Base-by-base conservation (phyloP, 2,329 filamentous ascomycete species). In the Sarocladium brachiariae region DNA sequence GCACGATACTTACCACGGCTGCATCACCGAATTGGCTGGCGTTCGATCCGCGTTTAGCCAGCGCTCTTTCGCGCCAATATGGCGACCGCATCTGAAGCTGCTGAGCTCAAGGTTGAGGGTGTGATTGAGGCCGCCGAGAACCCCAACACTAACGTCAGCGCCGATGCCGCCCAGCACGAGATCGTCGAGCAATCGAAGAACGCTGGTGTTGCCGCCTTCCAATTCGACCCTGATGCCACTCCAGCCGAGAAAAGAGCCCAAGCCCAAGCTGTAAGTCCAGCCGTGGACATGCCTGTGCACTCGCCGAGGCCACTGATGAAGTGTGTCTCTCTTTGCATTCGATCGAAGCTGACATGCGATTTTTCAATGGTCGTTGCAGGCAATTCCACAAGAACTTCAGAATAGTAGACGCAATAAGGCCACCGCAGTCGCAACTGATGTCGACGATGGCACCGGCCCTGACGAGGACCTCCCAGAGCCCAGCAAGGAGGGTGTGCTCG, bases 221-320 rank as follows among this genome's bases (percentile, higher is more conserved):
- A 84, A 55, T 99, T 97, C 70, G 80, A 99, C 63, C 89, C 93
- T 1, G 72, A 96, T 72, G 91, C 90, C 37, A 84, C 77, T 38
- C 78, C 86, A 1, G 88, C 90, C 65, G 78, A 95, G 67, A 99
- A 99, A 74, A 84, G 80, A 54, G 85, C 85, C 27, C 87, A 91
- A 64, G 84, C 86, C 19, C 75, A 78, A 75, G 80, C 84, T 63
- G 89, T 95, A 76, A 61, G 85, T 21, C 3, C 25, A n/a, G n/a
- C n/a, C n/a, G n/a, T n/a, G n/a, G n/a, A n/a, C n/a, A n/a, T n/a
- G n/a, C n/a, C 16, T 9, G 16, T n/a, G 11, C 16, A 14, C 25
- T 16, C 11, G 16, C 10, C 35, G n/a, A 39, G 21, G 35, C 35
- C 27, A 30, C 27, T 7, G 27, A 13, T 7, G 7, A 14, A n/a